A percentile compares a stretch with the other conserved stretches of the same genome.
Evolutionary conservation across 2,329 filamentous ascomycete genomes (phyloP).

Genomic region (Hypomyces perniciosus): DNA sequence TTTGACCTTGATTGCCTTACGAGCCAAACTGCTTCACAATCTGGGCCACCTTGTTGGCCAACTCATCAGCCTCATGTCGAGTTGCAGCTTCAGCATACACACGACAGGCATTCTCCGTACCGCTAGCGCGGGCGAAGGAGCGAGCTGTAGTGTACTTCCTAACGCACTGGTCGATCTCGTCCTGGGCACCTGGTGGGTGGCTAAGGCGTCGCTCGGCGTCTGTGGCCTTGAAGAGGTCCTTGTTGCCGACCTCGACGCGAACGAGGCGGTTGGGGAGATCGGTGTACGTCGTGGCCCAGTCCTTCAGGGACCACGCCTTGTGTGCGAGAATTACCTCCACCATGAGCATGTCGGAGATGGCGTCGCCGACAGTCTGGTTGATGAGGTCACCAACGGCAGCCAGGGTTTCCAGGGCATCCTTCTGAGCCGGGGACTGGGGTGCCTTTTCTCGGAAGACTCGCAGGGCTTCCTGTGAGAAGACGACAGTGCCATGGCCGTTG

Average conservation of each 20-base stretch:
- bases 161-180: slow-evolving; percentile 79
- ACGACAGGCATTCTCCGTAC: slow-evolving; percentile 91
- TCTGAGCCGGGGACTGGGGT: slow-evolving; percentile 86
- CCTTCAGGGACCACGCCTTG: slow-evolving; percentile 82
- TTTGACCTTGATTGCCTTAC: slow-evolving; percentile 12
- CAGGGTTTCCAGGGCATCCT: slow-evolving; percentile 80
- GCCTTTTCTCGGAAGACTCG: slow-evolving; percentile 71
- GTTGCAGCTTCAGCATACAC: slow-evolving; percentile 95
- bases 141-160: slow-evolving; percentile 87
- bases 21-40: slow-evolving; percentile 58
- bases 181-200: slow-evolving; percentile 71
- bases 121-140: slow-evolving; percentile 85
- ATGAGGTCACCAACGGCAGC: slow-evolving; percentile 81
- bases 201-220: slow-evolving; percentile 87
- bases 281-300: slow-evolving; percentile 89
- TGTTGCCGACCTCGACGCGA: slow-evolving; percentile 81
- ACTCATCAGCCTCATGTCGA: slow-evolving; percentile 81
- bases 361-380: slow-evolving; percentile 97
- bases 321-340: slow-evolving; percentile 95
- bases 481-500: slow-evolving; percentile 93
- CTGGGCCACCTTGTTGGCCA: slow-evolving; percentile 75
- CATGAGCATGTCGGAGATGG: slow-evolving; percentile 89
- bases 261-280: slow-evolving; percentile 95
- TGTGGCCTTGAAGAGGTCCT: slow-evolving; percentile 83
- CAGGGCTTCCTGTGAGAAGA: slow-evolving; percentile 82